phyloP scores from a whole-genome alignment of 2,329 filamentous ascomycete genomes.

The Hypoxylon sp. region DNA sequence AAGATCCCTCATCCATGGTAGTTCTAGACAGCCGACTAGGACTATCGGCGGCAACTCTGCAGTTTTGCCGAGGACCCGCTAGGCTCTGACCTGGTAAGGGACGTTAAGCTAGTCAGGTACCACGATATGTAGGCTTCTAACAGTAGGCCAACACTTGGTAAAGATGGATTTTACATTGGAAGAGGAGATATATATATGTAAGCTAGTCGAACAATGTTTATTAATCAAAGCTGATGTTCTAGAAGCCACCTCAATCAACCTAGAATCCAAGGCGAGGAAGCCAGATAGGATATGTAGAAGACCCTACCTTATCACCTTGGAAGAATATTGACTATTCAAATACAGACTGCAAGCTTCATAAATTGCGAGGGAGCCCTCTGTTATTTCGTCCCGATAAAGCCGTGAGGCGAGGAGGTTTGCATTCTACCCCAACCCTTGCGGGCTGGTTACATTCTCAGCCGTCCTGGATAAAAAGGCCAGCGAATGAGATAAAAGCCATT shows the following conservation, averaged over 20 bases:
- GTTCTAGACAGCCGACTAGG: slow-evolving; percentile 5
- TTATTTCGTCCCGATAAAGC: slow-evolving; percentile 28
- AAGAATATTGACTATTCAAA: too few species aligned
- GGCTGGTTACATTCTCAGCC: slow-evolving; percentile 17
- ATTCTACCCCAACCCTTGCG: slow-evolving; percentile 32
- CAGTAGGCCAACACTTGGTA: too few species aligned
- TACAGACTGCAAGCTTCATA: too few species aligned
- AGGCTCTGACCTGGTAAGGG: slow-evolving; percentile 5
- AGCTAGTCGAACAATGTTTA: slow-evolving; percentile 4
- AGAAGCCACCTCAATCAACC: slow-evolving; percentile 3
- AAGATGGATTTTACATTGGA: too few species aligned
- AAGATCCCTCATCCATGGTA: slow-evolving; percentile 2
- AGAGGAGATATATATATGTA: too few species aligned
- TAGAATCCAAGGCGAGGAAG: too few species aligned
- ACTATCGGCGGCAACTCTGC: slow-evolving; percentile 1
- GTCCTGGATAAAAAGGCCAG: slow-evolving; percentile 27
- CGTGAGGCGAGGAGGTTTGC: slow-evolving; percentile 11
- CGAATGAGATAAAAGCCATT: slow-evolving; percentile 21
- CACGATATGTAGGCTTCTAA: too few species aligned
- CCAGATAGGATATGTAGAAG: background rate
- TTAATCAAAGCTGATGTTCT: slow-evolving; percentile 13
- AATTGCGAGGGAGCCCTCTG: too few species aligned
- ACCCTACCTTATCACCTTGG: background rate
- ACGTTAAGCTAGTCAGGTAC: background rate
- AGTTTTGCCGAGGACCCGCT: slow-evolving; percentile 21